Evolutionary conservation across 345 rosid genomes (phyloP), one percentile per base, ranked within the genome.

Genomic region (Eucalyptus virginea): DNA sequence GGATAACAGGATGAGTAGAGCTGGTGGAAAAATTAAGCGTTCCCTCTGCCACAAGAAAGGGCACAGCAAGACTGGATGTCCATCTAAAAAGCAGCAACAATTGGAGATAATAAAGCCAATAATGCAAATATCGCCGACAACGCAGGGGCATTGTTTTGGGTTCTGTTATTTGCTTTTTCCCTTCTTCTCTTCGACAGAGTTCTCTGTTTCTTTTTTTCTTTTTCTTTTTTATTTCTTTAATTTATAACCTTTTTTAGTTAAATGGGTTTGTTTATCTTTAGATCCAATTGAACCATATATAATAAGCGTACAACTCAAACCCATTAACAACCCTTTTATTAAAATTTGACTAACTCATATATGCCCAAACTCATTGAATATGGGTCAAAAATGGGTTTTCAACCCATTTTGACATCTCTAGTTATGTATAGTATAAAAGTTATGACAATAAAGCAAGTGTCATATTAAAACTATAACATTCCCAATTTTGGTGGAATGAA

Each of bases 391-490:
- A 2, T 52, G 58, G 5, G 5, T 19, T 52, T 52, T 52, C 58
- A 0, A 19, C 58, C 5, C 11, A 52, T 52, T 52, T 52, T 8
- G 62, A 24, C 14, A 10, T 24, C 26, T 56, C 28, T 56, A 23
- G 6, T 56, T 6, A 24, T 56, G 13, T 10, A 0, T 56, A 56
- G 30, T 24, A 56, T 0, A 0, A 24, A 56, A 56, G 3, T 56
- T 56, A 56, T 56, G 62, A 56, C 30, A 56, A 2, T 56, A 24
- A 24, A 56, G 0, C 12, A 56, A 56, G 62, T 4, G 14, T 56
- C 30, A 23, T 24, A 56, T 11, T 56, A 26, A 23, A 11, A 56
- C 2, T 10, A 56, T 10, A 9, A 56, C 62, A 56, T 1, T 56
- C 30, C 3, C 14, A 56, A 56, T 56, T 56, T 56, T 56, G 13